phyloP scores from a whole-genome alignment of 1,284 basidiomycete genomes.

The Pholiota adiposa region DNA sequence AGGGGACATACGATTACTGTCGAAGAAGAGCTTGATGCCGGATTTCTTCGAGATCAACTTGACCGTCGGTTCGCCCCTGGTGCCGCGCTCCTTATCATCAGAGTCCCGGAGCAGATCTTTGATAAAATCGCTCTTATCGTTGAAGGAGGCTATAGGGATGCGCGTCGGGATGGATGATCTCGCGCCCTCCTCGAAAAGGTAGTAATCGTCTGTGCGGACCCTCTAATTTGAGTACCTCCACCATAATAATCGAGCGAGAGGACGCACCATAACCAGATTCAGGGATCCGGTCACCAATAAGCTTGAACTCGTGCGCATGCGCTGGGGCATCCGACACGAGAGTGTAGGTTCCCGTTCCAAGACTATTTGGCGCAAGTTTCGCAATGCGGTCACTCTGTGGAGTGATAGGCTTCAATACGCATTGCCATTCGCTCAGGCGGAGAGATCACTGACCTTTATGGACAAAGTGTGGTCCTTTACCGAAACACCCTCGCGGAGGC shows the following conservation, averaged over 20 bases:
- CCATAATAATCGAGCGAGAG: not conserved
- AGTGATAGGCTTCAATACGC: not conserved
- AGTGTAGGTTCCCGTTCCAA: conserved; percentile 57
- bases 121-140: conserved; percentile 47
- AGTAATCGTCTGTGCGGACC: conserved; percentile 63
- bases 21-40: conserved; percentile 63
- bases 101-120: conserved; percentile 48
- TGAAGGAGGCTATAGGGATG: conserved; percentile 39
- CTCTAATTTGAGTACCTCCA: not conserved
- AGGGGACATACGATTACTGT: conserved; percentile 63
- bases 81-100: conserved; percentile 28
- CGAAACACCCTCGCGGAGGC: conserved; percentile 51
- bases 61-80: conserved; percentile 47
- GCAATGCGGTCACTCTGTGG: conserved; percentile 58
- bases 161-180: conserved; percentile 39
- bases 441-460: conserved; percentile 50
- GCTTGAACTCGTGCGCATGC: conserved; percentile 55
- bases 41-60: conserved; percentile 60
- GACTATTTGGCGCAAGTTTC: conserved; percentile 50
- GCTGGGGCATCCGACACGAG: conserved; percentile 49
- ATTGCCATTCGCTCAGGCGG: not conserved
- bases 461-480: conserved; percentile 62
- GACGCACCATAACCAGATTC: conserved; percentile 59
- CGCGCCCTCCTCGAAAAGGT: conserved; percentile 49
- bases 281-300: conserved; percentile 62